Evolutionary conservation across 2,329 filamentous ascomycete species (phyloP).

Genomic region (Fusarium zealandicum): DNA sequence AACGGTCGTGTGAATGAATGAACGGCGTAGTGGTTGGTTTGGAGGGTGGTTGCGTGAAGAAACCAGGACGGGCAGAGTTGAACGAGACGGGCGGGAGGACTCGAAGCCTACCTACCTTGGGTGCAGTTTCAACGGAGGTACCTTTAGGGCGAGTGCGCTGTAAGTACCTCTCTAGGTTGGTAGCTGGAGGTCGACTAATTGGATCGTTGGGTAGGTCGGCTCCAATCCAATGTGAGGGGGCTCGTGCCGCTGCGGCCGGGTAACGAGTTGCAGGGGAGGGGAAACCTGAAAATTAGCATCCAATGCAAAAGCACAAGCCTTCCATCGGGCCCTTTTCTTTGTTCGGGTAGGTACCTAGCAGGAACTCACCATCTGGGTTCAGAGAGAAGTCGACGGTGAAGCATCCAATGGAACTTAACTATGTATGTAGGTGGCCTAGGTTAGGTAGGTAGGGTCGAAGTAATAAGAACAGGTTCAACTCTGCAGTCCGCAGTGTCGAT

Average conservation of each 20-base stretch:
- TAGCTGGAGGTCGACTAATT: not conserved
- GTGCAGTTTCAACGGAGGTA: not conserved
- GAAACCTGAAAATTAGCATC: not conserved
- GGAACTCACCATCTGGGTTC: no score
- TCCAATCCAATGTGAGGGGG: constrained; percentile 17
- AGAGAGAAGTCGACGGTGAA: no score
- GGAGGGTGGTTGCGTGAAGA: constrained; percentile 9
- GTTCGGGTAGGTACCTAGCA: constrained; percentile 11
- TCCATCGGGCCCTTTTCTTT: constrained; percentile 1
- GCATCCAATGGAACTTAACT: no score
- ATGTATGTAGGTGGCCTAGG: no score
- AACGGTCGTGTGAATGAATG: constrained; percentile 1
- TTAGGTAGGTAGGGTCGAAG: no score
- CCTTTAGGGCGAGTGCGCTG: constrained; percentile 9
- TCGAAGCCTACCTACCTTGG: not conserved
- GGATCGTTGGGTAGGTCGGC: constrained; percentile 7
- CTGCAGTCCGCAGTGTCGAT: no score
- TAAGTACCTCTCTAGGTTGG: no score
- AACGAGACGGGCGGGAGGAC: not conserved
- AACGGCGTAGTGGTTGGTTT: not conserved
- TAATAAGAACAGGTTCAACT: no score
- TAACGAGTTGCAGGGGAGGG: constrained; percentile 27
- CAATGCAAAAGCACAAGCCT: not conserved
- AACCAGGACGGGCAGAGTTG: constrained; percentile 7
- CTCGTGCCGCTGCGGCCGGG: constrained; percentile 24